Evolutionary conservation across 179 eudicot species (phyloP).

Genomic region (Gypsophila paniculata): DNA sequence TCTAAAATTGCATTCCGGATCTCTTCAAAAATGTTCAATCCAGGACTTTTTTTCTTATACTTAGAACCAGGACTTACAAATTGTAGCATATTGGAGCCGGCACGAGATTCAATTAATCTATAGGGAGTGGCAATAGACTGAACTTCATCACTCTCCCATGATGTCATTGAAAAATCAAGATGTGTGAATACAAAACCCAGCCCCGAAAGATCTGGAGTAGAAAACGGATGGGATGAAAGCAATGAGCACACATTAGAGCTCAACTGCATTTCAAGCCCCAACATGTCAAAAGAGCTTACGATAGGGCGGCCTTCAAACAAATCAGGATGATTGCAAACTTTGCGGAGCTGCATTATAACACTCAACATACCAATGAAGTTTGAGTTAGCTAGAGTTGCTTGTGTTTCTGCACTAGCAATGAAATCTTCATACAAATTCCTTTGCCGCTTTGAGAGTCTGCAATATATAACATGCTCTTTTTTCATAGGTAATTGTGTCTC

Average conservation of each 20-base stretch:
- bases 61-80: slow-evolving; percentile 36
- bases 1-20: slow-evolving; percentile 66
- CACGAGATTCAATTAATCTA: slow-evolving; percentile 58
- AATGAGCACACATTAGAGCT: slow-evolving; percentile 72
- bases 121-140: slow-evolving; percentile 87
- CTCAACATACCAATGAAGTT: slow-evolving; percentile 95
- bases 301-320: slow-evolving; percentile 99
- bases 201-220: slow-evolving; percentile 57
- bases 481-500: slow-evolving; percentile 93
- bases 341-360: slow-evolving; percentile 98
- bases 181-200: slow-evolving; percentile 77
- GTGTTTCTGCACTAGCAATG: slow-evolving; percentile 97
- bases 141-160: slow-evolving; percentile 94
- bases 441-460: slow-evolving; percentile 96
- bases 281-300: slow-evolving; percentile 94
- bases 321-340: slow-evolving; percentile 99
- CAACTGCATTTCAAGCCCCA: slow-evolving; percentile 71
- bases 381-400: slow-evolving; percentile 86
- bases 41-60: slow-evolving; percentile 38
- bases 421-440: slow-evolving; percentile 94
- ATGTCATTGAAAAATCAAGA: slow-evolving; percentile 76
- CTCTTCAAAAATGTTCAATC: slow-evolving; percentile 80
- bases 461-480: slow-evolving; percentile 84
- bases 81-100: slow-evolving; percentile 28
- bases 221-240: slow-evolving; percentile 53